Base-by-base conservation (phyloP, 768 basidiomycete genomes). In the Glaciozyma antarctica region DNA sequence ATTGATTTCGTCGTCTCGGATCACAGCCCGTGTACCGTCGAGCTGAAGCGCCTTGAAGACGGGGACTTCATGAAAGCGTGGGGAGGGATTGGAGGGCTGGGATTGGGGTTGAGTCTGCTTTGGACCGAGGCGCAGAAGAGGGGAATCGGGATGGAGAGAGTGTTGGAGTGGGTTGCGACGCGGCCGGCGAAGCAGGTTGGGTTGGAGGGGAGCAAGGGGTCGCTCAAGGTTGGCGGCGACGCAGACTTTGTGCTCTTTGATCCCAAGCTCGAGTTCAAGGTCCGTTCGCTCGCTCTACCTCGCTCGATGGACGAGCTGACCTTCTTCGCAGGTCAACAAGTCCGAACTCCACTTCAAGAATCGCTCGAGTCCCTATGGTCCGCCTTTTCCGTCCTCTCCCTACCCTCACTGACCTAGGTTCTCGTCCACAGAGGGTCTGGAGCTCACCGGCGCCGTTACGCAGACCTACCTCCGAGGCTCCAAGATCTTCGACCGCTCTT, bases 1-100 rank as follows among this genome's bases (percentile, higher is more conserved):
- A 91, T 99, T 71, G 90, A 95, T 77, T 92, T 82, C 73, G 85
- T 98, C 60, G 92, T 98, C 10, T 94, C 91, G 60, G 94, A 99
- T 78, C 94, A 99, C 75, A 92, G 89, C 68, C 67, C 70, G 22
- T 71, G 70, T 56, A 48, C 88, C 17, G 78, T 83, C 28, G 84
- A 85, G 71, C 78, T 99, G 65, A 99, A 98, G 79, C 82, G 82
- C 66, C 75, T 80, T 8, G 85, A 86, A 34, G 44, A 82, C 51
- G 88, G 91, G 1, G 82, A 92, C 73, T 81, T 97, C 66, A 88
- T 95, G 86, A 76, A 79, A 26, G 89, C 93, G 0, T 97, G 94
- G 94, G 94, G 94, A 49, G 94, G 94, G 0, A 89, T 99, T 68
- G 88, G 87, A 66, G 86, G 88, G 7, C 81, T 99, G 28, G 94